These are phyloP conservation scores for Colletotrichum liaoningense DNA, from an alignment of 2,329 filamentous ascomycete species.

Conservation along the genomic window DNA sequence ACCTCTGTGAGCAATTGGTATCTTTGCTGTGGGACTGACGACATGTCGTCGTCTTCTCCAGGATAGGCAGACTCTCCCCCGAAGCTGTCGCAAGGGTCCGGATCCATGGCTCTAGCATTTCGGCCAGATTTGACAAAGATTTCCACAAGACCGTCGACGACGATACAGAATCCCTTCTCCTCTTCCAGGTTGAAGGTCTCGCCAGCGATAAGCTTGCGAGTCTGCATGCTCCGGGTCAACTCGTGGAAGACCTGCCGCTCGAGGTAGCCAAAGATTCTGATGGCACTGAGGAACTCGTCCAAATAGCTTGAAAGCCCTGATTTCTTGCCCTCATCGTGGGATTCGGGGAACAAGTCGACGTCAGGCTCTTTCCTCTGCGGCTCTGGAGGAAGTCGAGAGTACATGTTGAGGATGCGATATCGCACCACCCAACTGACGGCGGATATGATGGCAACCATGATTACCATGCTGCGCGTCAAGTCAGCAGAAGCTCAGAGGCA, in stretches of 20 bases:
- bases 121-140: conserved; percentile 95
- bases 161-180: conserved; percentile 97
- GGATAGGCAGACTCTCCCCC: conserved; percentile 58
- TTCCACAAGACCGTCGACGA: conserved; percentile 95
- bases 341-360: conserved; percentile 93
- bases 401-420: conserved; percentile 97
- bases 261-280: conserved; percentile 98
- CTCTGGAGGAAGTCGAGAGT: conserved; percentile 91
- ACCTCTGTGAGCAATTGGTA: conserved; percentile 98
- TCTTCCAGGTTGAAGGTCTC: conserved; percentile 96
- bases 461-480: conserved; percentile 70
- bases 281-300: conserved; percentile 97
- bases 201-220: conserved; percentile 92
- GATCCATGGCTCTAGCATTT: conserved; percentile 53
- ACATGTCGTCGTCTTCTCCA: conserved; percentile 74
- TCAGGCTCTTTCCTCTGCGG: conserved; percentile 96
- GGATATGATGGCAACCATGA: conserved; percentile 81
- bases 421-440: conserved; percentile 92
- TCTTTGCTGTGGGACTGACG: conserved; percentile 76
- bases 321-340: conserved; percentile 89
- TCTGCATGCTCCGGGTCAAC: conserved; percentile 97
- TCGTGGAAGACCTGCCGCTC: conserved; percentile 98
- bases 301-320: conserved; percentile 94
- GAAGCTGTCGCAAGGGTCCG: conserved; percentile 48
- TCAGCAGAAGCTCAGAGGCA: conserved; percentile 34